These are phyloP conservation scores for Tetraselmis striata DNA, from an alignment of 139 green algal genomes.

Conservation along the genomic window DNA sequence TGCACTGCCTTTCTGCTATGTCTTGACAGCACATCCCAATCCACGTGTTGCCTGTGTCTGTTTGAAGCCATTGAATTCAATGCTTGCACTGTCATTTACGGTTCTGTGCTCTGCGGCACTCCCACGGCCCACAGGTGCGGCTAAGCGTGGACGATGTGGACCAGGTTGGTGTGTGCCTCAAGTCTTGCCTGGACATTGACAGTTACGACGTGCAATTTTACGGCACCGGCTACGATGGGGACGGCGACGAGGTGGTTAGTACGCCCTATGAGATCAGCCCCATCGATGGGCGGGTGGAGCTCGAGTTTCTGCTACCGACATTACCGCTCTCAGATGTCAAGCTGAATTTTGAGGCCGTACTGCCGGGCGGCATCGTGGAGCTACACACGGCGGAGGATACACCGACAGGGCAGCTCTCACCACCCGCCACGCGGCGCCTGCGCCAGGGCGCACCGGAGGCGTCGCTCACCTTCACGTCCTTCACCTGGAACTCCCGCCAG, in stretches of 20 bases:
- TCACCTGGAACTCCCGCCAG: neutral
- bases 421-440: neutral
- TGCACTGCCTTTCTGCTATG: no score
- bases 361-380: neutral
- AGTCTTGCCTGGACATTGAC: neutral
- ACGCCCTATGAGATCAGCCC: neutral
- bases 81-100: no score
- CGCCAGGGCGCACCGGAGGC: neutral
- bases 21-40: no score
- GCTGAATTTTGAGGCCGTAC: neutral
- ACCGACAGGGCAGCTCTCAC: neutral
- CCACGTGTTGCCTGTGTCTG: no score
- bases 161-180: neutral
- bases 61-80: no score
- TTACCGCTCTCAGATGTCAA: neutral
- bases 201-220: neutral
- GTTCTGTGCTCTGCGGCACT: neutral
- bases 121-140: no score
- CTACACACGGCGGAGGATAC: neutral
- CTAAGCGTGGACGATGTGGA: neutral
- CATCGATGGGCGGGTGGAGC: neutral
- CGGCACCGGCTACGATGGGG: neutral
- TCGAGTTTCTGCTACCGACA: neutral
- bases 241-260: neutral
- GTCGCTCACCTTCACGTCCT: neutral